These are phyloP conservation scores for Xanthoceras sorbifolium DNA, from an alignment of 345 rosid species.

Conservation along the genomic window DNA sequence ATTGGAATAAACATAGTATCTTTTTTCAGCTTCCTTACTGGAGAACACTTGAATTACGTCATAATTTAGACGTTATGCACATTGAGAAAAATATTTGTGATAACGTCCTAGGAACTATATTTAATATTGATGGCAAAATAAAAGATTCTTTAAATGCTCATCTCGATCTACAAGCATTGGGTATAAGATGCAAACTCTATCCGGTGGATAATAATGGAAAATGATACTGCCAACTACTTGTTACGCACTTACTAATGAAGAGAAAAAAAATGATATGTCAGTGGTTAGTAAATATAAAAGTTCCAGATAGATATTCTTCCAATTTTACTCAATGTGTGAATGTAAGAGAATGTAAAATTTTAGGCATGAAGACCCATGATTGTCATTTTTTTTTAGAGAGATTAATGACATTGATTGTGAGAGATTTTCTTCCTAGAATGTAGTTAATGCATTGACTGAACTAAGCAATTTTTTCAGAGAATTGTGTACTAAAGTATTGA, in stretches of 20 bases:
- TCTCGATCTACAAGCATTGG: no score
- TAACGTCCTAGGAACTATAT: neutral
- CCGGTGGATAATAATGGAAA: neutral
- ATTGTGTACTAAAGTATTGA: neutral
- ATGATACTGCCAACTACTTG: neutral
- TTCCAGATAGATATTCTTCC: slow-evolving; percentile 3
- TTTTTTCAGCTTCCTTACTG: slow-evolving; percentile 16
- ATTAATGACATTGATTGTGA: neutral
- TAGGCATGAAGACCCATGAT: neutral
- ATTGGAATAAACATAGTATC: slow-evolving; percentile 1
- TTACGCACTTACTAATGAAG: neutral
- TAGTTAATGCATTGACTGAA: neutral
- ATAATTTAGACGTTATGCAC: neutral
- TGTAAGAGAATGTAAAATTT: neutral
- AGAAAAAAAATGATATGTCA: neutral
- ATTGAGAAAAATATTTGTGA: slow-evolving; percentile 22
- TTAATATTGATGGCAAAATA: slow-evolving; percentile 6
- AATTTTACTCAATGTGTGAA: neutral
- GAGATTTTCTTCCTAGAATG: neutral
- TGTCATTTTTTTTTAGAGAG: slow-evolving; percentile 2
- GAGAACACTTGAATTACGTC: neutral
- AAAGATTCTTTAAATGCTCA: slow-evolving; percentile 12
- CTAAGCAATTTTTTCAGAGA: no score
- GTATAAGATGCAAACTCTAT: neutral
- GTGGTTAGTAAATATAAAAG: neutral